A percentile compares a stretch with the other conserved stretches of the same genome.
These are phyloP conservation scores for Colletotrichum somersetense DNA, from an alignment of 2,329 filamentous ascomycete species.

Conservation along the genomic window DNA sequence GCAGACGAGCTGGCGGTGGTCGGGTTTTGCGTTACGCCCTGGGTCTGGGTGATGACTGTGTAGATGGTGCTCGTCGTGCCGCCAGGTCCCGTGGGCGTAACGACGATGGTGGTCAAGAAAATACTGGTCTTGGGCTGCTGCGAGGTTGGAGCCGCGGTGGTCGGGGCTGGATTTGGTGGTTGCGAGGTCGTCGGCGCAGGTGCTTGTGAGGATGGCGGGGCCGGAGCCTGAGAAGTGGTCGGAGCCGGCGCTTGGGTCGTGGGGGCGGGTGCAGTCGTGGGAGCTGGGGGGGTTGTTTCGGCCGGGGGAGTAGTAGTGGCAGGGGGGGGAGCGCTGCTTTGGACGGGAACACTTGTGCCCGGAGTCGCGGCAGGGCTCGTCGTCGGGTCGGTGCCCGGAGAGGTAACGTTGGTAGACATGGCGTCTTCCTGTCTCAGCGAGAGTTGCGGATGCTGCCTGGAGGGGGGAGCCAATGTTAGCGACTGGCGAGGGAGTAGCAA, in stretches of 20 bases:
- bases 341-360: conserved; percentile 15
- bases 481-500: conserved; percentile 1
- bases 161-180: conserved; percentile 20
- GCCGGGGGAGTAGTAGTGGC: conserved; percentile 31
- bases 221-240: conserved; percentile 36
- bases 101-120: conserved; percentile 20
- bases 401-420: conserved; percentile 46
- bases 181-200: conserved; percentile 25
- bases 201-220: conserved; percentile 36
- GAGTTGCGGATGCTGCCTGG: conserved; percentile 45
- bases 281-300: conserved; percentile 31
- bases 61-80: conserved; percentile 45
- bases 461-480: conserved; percentile 48
- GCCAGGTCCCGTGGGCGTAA: conserved; percentile 35
- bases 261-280: conserved; percentile 38
- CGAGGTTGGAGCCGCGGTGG: background rate
- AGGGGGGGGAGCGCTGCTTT: conserved; percentile 23
- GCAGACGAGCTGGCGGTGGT: conserved; percentile 45
- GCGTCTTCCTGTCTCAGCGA: conserved; percentile 46
- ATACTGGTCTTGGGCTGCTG: conserved; percentile 16
- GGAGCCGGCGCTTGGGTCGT: conserved; percentile 41
- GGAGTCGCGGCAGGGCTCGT: conserved; percentile 33
- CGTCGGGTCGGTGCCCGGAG: conserved; percentile 34
- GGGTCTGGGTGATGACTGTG: conserved; percentile 44
- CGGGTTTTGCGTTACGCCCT: conserved; percentile 9